Evolutionary conservation across 1,284 basidiomycete species (phyloP).

Genomic region (Fomitopsis pinicola): DNA sequence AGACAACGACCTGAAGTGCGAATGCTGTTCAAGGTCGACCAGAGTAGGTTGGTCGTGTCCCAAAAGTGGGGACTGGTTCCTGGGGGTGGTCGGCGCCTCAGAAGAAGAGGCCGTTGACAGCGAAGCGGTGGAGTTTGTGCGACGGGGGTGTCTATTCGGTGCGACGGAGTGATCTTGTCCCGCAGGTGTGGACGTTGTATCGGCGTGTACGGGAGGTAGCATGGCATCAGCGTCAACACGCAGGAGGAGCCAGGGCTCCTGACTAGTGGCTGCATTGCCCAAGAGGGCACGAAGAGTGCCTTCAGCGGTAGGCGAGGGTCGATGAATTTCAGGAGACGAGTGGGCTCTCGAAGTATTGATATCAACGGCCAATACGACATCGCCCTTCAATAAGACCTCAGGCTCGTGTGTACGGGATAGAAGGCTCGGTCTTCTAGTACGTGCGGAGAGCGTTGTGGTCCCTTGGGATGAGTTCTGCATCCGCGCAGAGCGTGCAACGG

Average conservation of each 20-base stretch:
- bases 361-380: conserved; percentile 13
- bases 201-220: conserved; percentile 8
- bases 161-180: conserved; percentile 10
- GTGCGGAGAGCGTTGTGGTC: background rate
- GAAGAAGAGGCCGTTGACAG: conserved; percentile 25
- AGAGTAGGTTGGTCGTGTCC: conserved; percentile 39
- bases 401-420: background rate
- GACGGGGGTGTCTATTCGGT: conserved; percentile 15
- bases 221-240: background rate
- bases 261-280: background rate
- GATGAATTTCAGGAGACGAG: conserved; percentile 2
- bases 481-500: background rate
- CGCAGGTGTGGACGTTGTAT: background rate
- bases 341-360: conserved; percentile 11
- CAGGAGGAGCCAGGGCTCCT: background rate
- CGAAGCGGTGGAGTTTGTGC: conserved; percentile 24
- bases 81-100: conserved; percentile 22
- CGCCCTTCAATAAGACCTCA: conserved; percentile 9
- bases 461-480: background rate
- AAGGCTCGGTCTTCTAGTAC: background rate
- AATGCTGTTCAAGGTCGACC: conserved; percentile 49
- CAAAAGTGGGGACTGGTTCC: conserved; percentile 16
- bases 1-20: conserved; percentile 41
- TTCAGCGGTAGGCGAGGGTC: background rate
- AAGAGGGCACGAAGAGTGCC: background rate